phyloP scores from a whole-genome alignment of 345 rosid genomes.

The Rhizophora apiculata region DNA sequence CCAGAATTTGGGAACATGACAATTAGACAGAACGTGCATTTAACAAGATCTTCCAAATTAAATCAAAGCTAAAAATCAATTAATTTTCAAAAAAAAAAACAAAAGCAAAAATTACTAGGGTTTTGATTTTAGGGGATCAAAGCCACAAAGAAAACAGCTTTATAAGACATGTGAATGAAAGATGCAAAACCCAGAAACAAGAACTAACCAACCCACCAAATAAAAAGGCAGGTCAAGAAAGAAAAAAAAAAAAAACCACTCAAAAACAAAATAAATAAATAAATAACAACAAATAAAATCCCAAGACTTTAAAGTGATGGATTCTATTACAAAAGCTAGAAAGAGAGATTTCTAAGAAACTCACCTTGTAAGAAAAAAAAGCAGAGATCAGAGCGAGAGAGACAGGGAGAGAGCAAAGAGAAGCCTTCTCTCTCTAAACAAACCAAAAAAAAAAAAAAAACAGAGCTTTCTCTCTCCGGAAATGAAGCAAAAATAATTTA shows the following conservation, averaged over 20 bases:
- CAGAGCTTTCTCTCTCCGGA: conserved; percentile 21
- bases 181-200: conserved; percentile 24
- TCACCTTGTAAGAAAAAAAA: conserved; percentile 33
- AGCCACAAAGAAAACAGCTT: conserved; percentile 39
- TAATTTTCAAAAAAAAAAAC: neutral
- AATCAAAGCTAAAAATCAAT: conserved; percentile 12
- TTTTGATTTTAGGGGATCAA: conserved; percentile 31
- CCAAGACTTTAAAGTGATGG: conserved; percentile 32
- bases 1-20: conserved; percentile 15
- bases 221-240: conserved; percentile 17
- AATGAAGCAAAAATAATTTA: conserved; percentile 1
- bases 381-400: conserved; percentile 28
- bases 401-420: conserved; percentile 16
- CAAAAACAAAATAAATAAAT: neutral
- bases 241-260: conserved; percentile 1
- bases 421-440: conserved; percentile 22
- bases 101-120: conserved; percentile 21
- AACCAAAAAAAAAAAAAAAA: neutral
- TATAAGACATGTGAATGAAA: conserved; percentile 27
- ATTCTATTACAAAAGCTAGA: conserved; percentile 33
- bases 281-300: neutral
- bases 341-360: conserved; percentile 34
- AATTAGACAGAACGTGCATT: neutral
- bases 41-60: conserved; percentile 1
- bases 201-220: conserved; percentile 5